Evolutionary conservation across 1,284 basidiomycete species (phyloP).

Genomic region (Cystobasidium slooffiae): DNA sequence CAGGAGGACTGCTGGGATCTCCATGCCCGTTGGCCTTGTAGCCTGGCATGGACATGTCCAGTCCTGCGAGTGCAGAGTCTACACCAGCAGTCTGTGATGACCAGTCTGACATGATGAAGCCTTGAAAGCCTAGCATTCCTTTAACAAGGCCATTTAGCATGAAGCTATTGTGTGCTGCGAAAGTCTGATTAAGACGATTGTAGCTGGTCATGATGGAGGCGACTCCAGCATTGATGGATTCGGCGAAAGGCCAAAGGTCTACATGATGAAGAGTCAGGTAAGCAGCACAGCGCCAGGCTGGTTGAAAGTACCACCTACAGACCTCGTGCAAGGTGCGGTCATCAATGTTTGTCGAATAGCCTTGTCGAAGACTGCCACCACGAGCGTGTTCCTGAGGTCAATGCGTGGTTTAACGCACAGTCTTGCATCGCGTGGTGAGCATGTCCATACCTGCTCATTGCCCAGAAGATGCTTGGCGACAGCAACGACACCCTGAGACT

Average conservation of each 20-base stretch:
- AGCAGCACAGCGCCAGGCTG: conserved; percentile 44
- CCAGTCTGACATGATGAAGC: conserved; percentile 53
- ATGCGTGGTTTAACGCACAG: conserved; percentile 54
- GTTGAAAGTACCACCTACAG: conserved; percentile 6
- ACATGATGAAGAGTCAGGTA: conserved; percentile 52
- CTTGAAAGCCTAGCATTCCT: conserved; percentile 60
- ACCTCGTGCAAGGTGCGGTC: conserved; percentile 60
- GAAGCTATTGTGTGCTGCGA: conserved; percentile 70
- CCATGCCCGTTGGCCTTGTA: conserved; percentile 45
- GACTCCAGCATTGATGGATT: conserved; percentile 74
- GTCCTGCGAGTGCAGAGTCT: conserved; percentile 45
- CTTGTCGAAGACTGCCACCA: conserved; percentile 8
- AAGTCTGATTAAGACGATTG: conserved; percentile 63
- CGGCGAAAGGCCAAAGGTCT: conserved; percentile 46
- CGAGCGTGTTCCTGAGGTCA: not conserved
- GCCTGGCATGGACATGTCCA: conserved; percentile 48
- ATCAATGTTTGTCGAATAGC: conserved; percentile 69
- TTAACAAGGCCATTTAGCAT: conserved; percentile 71
- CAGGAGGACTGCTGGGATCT: not conserved
- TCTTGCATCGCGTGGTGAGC: conserved; percentile 39
- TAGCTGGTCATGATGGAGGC: conserved; percentile 67
- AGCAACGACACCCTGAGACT: conserved; percentile 66
- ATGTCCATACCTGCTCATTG: conserved; percentile 61
- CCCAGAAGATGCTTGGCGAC: conserved; percentile 72
- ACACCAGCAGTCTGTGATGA: conserved; percentile 45